Evolutionary conservation across 2,329 filamentous ascomycete species (phyloP), one percentile per base, ranked within the genome.

Genomic region (Chrysosporium queenslandicum): DNA sequence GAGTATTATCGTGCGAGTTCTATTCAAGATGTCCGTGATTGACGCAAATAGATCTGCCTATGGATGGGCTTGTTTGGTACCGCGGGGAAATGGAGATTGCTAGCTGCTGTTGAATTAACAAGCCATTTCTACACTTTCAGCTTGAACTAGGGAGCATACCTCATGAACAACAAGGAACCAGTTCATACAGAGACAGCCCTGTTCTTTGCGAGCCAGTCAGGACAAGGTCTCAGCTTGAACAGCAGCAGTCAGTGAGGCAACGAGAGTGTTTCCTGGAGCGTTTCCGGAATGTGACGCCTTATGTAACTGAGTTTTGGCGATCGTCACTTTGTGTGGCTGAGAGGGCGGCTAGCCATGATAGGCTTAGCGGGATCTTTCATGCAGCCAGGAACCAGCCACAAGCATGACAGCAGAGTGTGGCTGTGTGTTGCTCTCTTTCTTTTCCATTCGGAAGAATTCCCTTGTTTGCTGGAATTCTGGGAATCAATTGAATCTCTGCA

Each of bases 241-340:
- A 40, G 16, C 12, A 40, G 37, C 7, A n/a, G 34, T n/a, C 25
- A n/a, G 3, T 34, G 18, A n/a, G 20, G 36, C 21, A 20, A 9
- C n/a, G 11, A 18, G 27, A 30, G 14, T 42, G 37, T 50, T 50
- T 41, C 47, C 46, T 32, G 16, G 37, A 41, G 47, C 23, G 37
- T 42, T 50, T 50, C 47, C 27, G n/a, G 37, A 23, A 34, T 11
- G 4, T 9, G 7, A 9, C 9, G 27, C 2, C 21, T 48, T 48
- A 48, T 39, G 34, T 48, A 37, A 37, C 8, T 20, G 9, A 14
- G 20, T 2, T 37, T 40, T 12, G 46, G 8, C 21, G 39, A 37
- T 50, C 48, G 48, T 50, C 49, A 51, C 25, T 37, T 4, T 41
- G 27, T 37, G 49, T 51, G 49, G 49, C 49, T 51, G 49, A 51